Conservation (phyloP, 345 rosid genomes). For the sweet orange (Citrus sinensis) region DVS_A1.0 CM039169.1:2445001-2445500, state of each 20-base stretch:
- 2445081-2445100: neutral
- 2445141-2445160: neutral
- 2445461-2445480: neutral
- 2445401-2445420: neutral
- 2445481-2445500: slow-evolving; percentile 8
- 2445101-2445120: neutral
- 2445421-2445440: neutral
- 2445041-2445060: neutral
- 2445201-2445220: neutral
- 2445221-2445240: neutral
- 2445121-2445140: neutral
- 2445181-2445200: neutral
- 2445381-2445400: neutral
- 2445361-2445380: neutral
- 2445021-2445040: neutral
- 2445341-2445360: neutral
- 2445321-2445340: neutral
- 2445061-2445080: neutral
- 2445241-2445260: neutral
- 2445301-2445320: neutral
- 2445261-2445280: neutral
- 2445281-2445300: neutral
- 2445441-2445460: slow-evolving; percentile 7
- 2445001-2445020: neutral
- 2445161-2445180: neutral